These are phyloP conservation scores for Phaffia rhodozyma DNA, from an alignment of 1,284 basidiomycete species.

Conservation along the genomic window DNA sequence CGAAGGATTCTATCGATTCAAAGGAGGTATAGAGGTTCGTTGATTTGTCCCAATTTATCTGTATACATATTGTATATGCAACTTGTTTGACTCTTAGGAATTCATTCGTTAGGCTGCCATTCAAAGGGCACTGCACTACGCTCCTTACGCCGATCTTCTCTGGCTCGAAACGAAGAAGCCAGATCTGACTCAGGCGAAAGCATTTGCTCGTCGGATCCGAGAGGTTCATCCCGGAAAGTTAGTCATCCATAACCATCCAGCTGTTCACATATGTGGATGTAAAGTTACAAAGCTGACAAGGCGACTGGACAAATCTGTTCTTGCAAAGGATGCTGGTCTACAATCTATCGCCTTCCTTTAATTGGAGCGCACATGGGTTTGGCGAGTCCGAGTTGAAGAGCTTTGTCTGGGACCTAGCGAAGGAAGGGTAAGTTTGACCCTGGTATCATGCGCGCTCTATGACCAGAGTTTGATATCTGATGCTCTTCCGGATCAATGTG, in stretches of 20 bases:
- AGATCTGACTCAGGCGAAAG: conserved; percentile 62
- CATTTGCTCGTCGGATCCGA: conserved; percentile 65
- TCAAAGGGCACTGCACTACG: conserved; percentile 6
- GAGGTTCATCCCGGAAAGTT: conserved; percentile 60
- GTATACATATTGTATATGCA: background rate
- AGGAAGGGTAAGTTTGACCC: conserved; percentile 54
- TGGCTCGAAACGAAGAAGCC: conserved; percentile 75
- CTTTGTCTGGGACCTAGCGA: conserved; percentile 83
- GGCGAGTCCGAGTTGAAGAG: conserved; percentile 59
- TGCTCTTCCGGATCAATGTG: background rate
- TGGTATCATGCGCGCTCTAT: background rate
- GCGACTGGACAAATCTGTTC: background rate
- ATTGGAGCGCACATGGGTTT: conserved; percentile 77
- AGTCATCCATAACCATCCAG: background rate
- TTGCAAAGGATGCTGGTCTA: conserved; percentile 61
- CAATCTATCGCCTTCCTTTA: conserved; percentile 86
- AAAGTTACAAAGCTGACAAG: no score
- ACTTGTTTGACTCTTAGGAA: background rate
- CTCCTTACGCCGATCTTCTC: conserved; percentile 31
- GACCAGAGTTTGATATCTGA: background rate
- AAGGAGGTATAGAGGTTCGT: conserved; percentile 16
- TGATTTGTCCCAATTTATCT: conserved; percentile 4
- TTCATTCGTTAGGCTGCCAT: conserved; percentile 1
- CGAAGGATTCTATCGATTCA: conserved; percentile 80
- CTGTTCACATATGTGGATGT: background rate